A percentile compares a stretch with the other conserved stretches of the same genome.
Conservation (phyloP, 208 protist species). For the Crithidia fasciculata region DNA sequence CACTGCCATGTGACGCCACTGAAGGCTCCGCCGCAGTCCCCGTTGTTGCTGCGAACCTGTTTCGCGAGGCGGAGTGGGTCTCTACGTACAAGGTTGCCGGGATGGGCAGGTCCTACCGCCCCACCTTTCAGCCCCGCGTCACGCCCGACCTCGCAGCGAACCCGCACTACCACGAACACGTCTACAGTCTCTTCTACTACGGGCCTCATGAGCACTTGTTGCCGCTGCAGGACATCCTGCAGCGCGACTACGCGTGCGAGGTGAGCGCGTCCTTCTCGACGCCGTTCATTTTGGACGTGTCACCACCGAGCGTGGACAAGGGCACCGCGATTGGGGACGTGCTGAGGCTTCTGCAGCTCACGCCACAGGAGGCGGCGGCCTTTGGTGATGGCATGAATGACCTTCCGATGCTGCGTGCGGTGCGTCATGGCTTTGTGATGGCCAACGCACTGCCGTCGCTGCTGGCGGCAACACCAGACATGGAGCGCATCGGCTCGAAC, state of each 20-base stretch:
- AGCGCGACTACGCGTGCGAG: conserved; percentile 30
- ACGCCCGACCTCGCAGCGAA: conserved; percentile 12
- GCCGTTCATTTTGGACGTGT: conserved; percentile 40
- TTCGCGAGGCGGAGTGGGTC: conserved; percentile 41
- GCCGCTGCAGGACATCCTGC: conserved; percentile 27
- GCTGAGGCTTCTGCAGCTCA: conserved; percentile 30
- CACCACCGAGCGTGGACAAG: conserved; percentile 39
- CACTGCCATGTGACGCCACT: not conserved
- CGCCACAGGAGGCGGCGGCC: conserved; percentile 34
- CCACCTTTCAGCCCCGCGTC: conserved; percentile 39
- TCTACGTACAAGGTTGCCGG: conserved; percentile 21
- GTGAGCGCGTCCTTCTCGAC: conserved; percentile 36
- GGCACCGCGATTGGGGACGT: conserved; percentile 43
- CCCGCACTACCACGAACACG: not conserved
- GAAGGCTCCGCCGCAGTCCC: conserved; percentile 10
- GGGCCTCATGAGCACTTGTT: conserved; percentile 29
- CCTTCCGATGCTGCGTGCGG: conserved; percentile 39
- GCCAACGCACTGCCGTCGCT: conserved; percentile 33
- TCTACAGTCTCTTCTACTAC: conserved; percentile 19
- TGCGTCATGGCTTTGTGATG: conserved; percentile 55
- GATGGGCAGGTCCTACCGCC: conserved; percentile 31
- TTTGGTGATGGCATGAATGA: conserved; percentile 77
- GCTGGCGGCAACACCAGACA: conserved; percentile 28
- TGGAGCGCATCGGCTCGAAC: conserved; percentile 46
- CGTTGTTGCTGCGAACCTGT: conserved; percentile 34